Evolutionary conservation across 768 basidiomycete genomes (phyloP).

Genomic region (Agrocybe praecox): DNA sequence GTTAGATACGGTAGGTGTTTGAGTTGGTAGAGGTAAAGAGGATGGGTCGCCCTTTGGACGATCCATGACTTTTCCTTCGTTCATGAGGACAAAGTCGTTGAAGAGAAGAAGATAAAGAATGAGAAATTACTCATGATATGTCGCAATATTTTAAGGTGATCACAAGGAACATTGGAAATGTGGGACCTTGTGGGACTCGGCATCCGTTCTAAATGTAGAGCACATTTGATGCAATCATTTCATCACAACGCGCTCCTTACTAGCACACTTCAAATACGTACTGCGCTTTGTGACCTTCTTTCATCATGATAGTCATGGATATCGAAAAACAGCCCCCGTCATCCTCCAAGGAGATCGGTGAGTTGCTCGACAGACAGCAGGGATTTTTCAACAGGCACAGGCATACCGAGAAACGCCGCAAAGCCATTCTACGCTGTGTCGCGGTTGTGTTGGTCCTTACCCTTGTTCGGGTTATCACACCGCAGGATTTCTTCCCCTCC

Average conservation of each 20-base stretch:
- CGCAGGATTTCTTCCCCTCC: neutral
- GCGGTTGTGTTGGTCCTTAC: constrained; percentile 6
- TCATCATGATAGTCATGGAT: constrained; percentile 24
- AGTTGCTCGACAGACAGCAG: neutral
- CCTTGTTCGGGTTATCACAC: constrained; percentile 3
- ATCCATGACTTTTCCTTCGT: constrained; percentile 3
- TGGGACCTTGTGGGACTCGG: neutral
- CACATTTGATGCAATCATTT: constrained; percentile 1
- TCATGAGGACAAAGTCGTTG: neutral
- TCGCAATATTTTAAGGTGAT: neutral
- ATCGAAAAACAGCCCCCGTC: constrained; percentile 19
- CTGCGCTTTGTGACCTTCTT: neutral
- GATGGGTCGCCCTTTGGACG: neutral
- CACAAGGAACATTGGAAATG: neutral
- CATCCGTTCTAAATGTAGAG: neutral
- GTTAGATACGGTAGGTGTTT: neutral
- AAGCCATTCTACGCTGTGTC: neutral
- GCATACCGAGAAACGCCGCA: neutral
- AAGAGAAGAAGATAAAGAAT: neutral
- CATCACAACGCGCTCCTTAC: neutral
- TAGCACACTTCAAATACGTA: too few relatives aligned
- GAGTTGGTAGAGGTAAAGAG: constrained; percentile 5
- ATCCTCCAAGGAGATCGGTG: constrained; percentile 5
- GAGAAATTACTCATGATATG: constrained; percentile 5
- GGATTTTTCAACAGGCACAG: neutral